Evolutionary conservation across 1,284 basidiomycete species (phyloP), one percentile per base, ranked within the genome.

Genomic region (Microbotryum saponariae): DNA sequence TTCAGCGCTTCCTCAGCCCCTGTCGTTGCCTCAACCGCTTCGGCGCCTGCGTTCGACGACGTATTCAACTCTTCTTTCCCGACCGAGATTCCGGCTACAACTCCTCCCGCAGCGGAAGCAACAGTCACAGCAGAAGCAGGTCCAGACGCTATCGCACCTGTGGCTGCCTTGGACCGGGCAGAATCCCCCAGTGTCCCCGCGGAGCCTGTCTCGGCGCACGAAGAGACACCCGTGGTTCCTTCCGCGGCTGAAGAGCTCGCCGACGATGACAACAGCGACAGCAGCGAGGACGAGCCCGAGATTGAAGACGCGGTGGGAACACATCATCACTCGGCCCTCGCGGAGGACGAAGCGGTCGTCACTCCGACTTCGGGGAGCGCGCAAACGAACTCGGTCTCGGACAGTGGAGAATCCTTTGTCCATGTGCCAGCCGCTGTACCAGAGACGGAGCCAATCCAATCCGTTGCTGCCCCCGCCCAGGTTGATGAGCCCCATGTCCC

Each of bases 31-130:
- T 69, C 52, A 71, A 71, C 54, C 8, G n/a, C 9, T 14, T 9
- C 46, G 8, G 70, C 37, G 37, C 37, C 71, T 59, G 71, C 68
- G 54, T 76, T 76, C 63, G 74, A 71, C 27, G 68, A 73, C 50
- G 66, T 60, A 4, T 70, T 69, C 60, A 58, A 55, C 6, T 56
- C 61, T 42, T 33, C 61, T 33, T 23, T 61, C 25, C 23, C 42
- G 48, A 23, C 53, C 25, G 27, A 62, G 6, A 10, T 51, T 23
- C 44, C 31, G n/a, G 53, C 37, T 18, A 6, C 37, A 18, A 16
- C 5, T 18, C 37, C 37, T 10, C 37, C 10, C 37, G 37, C 37
- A 42, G 14, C 37, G 12, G 37, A 16, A 42, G 37, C 37, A 42
- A 4, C 37, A 23, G 48, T 50, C 12, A 18, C 14, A 27, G 21